phyloP scores from a whole-genome alignment of 768 basidiomycete genomes.

The Pulveroboletus sp. region DNA sequence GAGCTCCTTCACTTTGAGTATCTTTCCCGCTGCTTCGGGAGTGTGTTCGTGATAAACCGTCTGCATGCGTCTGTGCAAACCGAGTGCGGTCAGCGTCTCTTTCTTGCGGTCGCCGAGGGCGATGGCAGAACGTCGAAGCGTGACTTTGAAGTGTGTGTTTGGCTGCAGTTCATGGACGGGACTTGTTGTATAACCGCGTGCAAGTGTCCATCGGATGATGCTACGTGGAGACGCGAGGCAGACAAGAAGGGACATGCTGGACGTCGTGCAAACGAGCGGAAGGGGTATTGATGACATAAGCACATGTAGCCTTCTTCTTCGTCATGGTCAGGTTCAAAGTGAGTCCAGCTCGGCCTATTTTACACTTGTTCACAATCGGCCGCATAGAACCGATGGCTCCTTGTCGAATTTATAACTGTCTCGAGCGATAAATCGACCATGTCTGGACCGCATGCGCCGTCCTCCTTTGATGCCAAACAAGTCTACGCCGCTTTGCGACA shows the following conservation, averaged over 20 bases:
- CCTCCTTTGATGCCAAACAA: conserved; percentile 53
- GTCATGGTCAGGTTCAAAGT: conserved; percentile 74
- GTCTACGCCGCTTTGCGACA: conserved; percentile 70
- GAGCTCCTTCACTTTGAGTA: conserved; percentile 85
- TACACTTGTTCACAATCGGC: background rate
- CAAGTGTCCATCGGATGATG: conserved; percentile 3
- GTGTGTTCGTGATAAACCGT: conserved; percentile 79
- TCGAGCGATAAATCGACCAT: conserved; percentile 17
- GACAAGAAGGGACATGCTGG: conserved; percentile 12
- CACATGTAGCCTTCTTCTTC: background rate
- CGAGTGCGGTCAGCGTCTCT: conserved; percentile 77
- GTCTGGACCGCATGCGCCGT: background rate
- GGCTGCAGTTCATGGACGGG: conserved; percentile 16
- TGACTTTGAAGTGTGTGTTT: conserved; percentile 84
- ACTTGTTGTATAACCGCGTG: conserved; percentile 9
- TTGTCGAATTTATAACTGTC: conserved; percentile 75
- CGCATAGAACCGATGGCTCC: conserved; percentile 79
- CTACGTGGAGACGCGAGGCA: conserved; percentile 6
- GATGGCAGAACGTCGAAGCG: conserved; percentile 83
- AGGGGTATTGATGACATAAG: conserved; percentile 10
- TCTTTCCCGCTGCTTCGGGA: conserved; percentile 79
- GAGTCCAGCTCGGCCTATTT: conserved; percentile 4
- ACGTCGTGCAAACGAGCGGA: too few species aligned
- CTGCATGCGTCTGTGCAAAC: conserved; percentile 78
- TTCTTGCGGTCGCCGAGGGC: conserved; percentile 70